Evolutionary conservation across 352 stramenopile species (phyloP).

Genomic region (Globisporangium paroecandrum): DNA sequence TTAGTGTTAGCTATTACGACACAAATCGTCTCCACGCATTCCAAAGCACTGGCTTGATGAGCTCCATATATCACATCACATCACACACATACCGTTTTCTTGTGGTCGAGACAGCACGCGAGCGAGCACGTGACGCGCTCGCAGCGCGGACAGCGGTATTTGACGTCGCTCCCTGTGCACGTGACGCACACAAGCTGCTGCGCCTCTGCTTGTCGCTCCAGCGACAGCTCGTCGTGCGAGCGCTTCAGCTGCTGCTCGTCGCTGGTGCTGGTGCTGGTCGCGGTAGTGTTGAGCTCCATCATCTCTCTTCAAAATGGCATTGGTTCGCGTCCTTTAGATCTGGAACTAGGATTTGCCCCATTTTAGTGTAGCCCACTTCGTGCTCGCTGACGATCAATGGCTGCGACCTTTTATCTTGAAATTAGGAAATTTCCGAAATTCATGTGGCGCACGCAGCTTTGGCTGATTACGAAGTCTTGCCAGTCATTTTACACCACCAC

Average conservation of each 20-base stretch:
- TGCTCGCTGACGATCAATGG: neutral
- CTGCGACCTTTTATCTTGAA: neutral
- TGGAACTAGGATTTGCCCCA: constrained; percentile 3
- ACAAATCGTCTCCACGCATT: neutral
- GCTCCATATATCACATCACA: neutral
- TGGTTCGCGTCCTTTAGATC: constrained; percentile 15
- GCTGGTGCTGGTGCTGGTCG: neutral
- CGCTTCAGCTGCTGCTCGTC: constrained; percentile 30
- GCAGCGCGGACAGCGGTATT: constrained; percentile 84
- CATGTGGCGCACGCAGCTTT: constrained; percentile 8
- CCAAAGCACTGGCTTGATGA: neutral
- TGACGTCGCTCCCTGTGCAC: constrained; percentile 53
- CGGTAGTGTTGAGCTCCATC: constrained; percentile 4
- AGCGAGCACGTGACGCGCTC: constrained; percentile 83
- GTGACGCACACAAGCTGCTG: constrained; percentile 32
- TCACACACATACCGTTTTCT: constrained; percentile 52
- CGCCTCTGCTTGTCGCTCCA: constrained; percentile 18
- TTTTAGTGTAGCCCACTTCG: neutral
- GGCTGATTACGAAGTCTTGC: constrained; percentile 11
- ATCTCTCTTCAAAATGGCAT: constrained; percentile 13
- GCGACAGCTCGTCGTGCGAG: constrained; percentile 7
- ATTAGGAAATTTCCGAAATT: constrained; percentile 8
- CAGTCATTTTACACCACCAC: constrained; percentile 18
- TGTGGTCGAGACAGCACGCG: constrained; percentile 73
- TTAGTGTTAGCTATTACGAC: neutral